Evolutionary conservation across 208 protist genomes (phyloP).

Genomic region (Spongospora subterranea): DNA sequence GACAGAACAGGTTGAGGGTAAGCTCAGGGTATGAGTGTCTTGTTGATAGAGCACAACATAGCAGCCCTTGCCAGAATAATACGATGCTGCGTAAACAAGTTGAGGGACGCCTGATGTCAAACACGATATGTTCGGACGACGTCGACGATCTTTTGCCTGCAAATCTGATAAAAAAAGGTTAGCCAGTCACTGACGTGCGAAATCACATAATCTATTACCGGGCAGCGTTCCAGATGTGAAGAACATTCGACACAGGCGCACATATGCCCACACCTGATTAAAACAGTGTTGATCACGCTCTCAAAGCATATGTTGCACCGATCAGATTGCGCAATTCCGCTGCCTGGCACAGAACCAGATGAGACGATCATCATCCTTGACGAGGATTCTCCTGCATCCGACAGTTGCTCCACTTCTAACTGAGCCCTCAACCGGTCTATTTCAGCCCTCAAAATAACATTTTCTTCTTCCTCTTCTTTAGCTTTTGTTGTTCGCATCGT

Average conservation of each 20-base stretch:
- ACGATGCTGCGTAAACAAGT: neutral
- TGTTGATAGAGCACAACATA: neutral
- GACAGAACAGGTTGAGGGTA: neutral
- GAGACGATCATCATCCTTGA: neutral
- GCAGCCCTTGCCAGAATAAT: neutral
- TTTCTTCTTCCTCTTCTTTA: slow-evolving; percentile 51
- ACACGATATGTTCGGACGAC: slow-evolving; percentile 39
- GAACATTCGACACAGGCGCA: slow-evolving; percentile 53
- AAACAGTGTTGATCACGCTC: slow-evolving; percentile 36
- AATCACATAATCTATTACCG: neutral
- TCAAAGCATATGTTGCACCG: slow-evolving; percentile 55
- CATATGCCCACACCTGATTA: slow-evolving; percentile 57
- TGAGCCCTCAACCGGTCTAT: slow-evolving; percentile 28
- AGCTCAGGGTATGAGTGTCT: neutral
- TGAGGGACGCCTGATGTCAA: neutral
- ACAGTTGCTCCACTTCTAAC: slow-evolving; percentile 14
- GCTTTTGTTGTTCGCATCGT: neutral
- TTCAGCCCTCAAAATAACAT: neutral
- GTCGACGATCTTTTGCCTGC: slow-evolving; percentile 47
- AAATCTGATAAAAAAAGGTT: neutral
- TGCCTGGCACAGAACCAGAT: neutral
- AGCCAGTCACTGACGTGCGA: neutral
- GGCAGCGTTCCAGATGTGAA: slow-evolving; percentile 44
- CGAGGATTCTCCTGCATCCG: neutral
- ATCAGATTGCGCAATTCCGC: neutral